phyloP scores from a whole-genome alignment of 169 alveolate species.

The Babesia gibsoni region DNA sequence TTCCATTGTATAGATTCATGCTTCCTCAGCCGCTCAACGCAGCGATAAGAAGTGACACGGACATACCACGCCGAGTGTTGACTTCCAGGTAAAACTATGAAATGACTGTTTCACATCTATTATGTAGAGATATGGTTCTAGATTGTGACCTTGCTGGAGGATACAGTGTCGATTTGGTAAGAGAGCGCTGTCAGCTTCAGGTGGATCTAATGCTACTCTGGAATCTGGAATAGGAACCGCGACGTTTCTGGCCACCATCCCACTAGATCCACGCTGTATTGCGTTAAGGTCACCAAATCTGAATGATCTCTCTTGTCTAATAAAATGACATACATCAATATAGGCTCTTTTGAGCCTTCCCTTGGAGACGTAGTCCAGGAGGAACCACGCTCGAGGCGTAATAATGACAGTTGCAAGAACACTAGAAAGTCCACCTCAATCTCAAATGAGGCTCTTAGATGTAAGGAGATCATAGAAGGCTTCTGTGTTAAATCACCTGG shows the following conservation, averaged over 20 bases:
- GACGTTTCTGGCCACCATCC: not conserved
- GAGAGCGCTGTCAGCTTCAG: conserved; percentile 32
- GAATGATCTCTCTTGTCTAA: too few species aligned
- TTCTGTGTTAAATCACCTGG: conserved; percentile 30
- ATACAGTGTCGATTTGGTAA: conserved; percentile 23
- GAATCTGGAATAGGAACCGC: conserved; percentile 27
- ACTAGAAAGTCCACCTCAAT: too few species aligned
- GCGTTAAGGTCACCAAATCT: too few species aligned
- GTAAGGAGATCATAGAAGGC: conserved; percentile 16
- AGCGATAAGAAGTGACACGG: conserved; percentile 68
- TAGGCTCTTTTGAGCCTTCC: too few species aligned
- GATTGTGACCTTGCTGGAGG: conserved; percentile 64
- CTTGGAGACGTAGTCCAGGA: too few species aligned
- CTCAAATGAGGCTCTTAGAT: too few species aligned
- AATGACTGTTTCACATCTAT: not conserved
- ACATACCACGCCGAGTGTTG: conserved; percentile 65
- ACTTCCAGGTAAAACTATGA: conserved; percentile 31
- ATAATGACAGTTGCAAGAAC: too few species aligned
- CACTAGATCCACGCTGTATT: too few species aligned
- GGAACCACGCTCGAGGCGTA: too few species aligned
- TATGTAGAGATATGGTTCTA: conserved; percentile 16
- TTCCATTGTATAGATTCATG: not conserved
- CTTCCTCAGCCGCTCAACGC: conserved; percentile 74
- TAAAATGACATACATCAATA: too few species aligned
- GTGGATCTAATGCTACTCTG: conserved; percentile 37